Percentiles rank a stretch among this genome's conserved stretches.
Evolutionary conservation across 805 yeast species (phyloP).

Genomic region (Diddensiella santjacobensis): DNA sequence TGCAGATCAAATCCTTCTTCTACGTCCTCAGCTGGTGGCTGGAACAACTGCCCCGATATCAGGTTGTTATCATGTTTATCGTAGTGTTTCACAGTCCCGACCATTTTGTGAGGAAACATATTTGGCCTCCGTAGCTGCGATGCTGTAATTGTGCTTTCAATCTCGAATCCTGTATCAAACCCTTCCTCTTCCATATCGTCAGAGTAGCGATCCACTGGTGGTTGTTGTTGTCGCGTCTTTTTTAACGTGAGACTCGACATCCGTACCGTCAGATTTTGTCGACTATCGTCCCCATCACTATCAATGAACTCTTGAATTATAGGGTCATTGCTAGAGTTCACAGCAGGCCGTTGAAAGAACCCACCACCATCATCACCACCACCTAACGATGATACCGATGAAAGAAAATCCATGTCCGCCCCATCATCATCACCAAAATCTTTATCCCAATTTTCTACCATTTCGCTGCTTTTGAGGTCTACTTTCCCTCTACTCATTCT

Average conservation of each 20-base stretch:
- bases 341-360: background rate
- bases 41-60: constrained; percentile 4
- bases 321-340: background rate
- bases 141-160: background rate
- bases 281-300: background rate
- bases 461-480: background rate
- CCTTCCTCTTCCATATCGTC: constrained; percentile 1
- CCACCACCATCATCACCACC: background rate
- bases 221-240: constrained; percentile 3
- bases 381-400: constrained; percentile 19
- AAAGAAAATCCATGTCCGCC: constrained; percentile 8
- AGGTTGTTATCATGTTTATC: constrained; percentile 5
- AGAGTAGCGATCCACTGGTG: background rate
- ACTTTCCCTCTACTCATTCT: too few relatives aligned
- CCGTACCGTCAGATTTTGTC: background rate
- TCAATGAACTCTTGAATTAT: background rate
- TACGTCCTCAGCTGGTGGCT: constrained; percentile 2
- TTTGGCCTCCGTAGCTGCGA: too few relatives aligned
- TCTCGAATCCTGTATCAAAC: constrained; percentile 10
- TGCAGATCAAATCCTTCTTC: background rate
- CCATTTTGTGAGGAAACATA: too few relatives aligned
- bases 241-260: background rate
- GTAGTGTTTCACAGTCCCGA: background rate
- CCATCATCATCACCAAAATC: constrained; percentile 6
- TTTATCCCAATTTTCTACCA: constrained; percentile 13